These are phyloP conservation scores for Blastomyces gilchristii DNA, from an alignment of 2,329 filamentous ascomycete genomes.

Conservation along the genomic window DNA sequence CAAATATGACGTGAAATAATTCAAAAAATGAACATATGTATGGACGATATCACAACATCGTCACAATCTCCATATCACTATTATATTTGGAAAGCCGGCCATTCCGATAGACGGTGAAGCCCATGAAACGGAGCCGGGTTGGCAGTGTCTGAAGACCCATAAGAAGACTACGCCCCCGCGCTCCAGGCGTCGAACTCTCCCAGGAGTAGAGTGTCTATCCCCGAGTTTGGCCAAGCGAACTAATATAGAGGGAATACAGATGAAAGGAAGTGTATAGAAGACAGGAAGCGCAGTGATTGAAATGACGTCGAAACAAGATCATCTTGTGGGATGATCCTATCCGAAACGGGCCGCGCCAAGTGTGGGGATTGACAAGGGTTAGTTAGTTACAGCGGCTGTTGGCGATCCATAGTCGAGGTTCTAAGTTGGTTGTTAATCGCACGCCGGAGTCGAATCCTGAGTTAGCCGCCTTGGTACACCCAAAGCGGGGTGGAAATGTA, in stretches of 20 bases:
- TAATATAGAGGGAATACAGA: not conserved
- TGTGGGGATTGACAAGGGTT: not conserved
- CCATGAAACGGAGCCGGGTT: not conserved
- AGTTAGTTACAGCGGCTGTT: not conserved
- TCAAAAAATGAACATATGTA: not conserved
- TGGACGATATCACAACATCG: not conserved
- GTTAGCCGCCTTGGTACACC: not conserved
- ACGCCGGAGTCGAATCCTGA: not conserved
- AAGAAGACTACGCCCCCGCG: not conserved
- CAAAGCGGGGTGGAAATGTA: too few relatives aligned
- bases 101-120: not conserved
- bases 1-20: not conserved
- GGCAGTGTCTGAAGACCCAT: not conserved
- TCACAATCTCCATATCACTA: not conserved
- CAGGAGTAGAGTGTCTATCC: not conserved
- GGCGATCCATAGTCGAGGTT: not conserved
- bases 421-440: too few relatives aligned
- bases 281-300: not conserved
- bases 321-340: not conserved
- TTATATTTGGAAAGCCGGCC: not conserved
- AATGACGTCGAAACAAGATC: conserved; percentile 13
- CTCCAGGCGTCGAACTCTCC: not conserved
- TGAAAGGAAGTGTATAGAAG: conserved; percentile 7
- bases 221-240: not conserved
- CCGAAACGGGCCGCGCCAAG: not conserved